phyloP scores from a whole-genome alignment of 1,284 basidiomycete genomes.

The Neolentinus lepideus region DNA sequence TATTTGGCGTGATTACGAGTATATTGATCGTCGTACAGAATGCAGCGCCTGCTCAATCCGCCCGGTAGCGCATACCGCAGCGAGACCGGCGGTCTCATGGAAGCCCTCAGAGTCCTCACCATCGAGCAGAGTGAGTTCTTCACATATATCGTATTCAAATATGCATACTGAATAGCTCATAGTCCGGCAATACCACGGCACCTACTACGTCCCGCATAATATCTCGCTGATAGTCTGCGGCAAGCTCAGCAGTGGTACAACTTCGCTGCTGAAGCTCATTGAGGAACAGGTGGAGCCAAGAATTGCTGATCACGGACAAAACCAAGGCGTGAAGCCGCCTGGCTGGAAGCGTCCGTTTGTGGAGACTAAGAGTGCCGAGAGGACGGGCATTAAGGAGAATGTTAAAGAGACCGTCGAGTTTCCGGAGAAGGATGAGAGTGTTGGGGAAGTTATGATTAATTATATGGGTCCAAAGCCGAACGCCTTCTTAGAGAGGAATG shows the following conservation, averaged over 20 bases:
- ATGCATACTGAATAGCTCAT: conserved; percentile 6
- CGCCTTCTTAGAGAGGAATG: conserved; percentile 73
- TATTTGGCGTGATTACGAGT: conserved; percentile 6
- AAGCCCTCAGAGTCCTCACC: conserved; percentile 79
- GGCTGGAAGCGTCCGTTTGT: conserved; percentile 95
- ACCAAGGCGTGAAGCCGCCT: conserved; percentile 55
- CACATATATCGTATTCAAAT: neutral
- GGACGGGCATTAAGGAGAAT: conserved; percentile 49
- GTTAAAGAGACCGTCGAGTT: conserved; percentile 77
- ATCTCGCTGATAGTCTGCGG: conserved; percentile 80
- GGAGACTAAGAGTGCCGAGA: conserved; percentile 73
- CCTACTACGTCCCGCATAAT: conserved; percentile 95
- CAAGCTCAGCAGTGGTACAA: conserved; percentile 66
- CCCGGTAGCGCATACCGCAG: conserved; percentile 85
- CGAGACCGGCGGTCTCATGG: conserved; percentile 96
- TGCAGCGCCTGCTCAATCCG: conserved; percentile 79
- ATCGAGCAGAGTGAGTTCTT: conserved; percentile 78
- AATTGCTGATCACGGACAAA: conserved; percentile 69
- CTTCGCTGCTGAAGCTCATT: conserved; percentile 67
- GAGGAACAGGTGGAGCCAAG: conserved; percentile 79
- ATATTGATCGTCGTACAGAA: conserved; percentile 32
- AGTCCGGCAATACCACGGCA: conserved; percentile 89
- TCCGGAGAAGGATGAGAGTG: conserved; percentile 96
- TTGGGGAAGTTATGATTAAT: conserved; percentile 80
- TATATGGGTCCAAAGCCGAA: conserved; percentile 78